Base-by-base conservation (phyloP, 2,329 filamentous ascomycete genomes). In the Colletotrichum liriopes region DNA sequence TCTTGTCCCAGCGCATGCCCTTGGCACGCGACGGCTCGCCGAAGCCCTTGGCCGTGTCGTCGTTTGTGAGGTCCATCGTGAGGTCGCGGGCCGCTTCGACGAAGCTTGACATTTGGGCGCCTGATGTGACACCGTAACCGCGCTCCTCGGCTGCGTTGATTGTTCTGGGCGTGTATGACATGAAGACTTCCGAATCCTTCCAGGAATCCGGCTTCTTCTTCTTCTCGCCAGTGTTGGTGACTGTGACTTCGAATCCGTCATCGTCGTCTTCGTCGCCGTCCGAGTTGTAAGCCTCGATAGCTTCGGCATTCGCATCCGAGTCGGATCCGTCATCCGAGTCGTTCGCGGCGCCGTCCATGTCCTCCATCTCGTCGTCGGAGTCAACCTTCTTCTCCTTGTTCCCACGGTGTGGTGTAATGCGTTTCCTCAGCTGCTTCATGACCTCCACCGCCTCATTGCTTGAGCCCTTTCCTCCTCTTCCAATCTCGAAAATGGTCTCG, bases 401-500 rank as follows among this genome's bases (percentile, higher is more conserved):
- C 49, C 85, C 82, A 20, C 85, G 83, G 51, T 85, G 77, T 56
- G 87, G 91, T 65, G 88, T 92, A 72, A 93, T 94, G 80, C 88
- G 92, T 80, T 89, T 89, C 78, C 92, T 89, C 78, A 93, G 88
- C 59, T 91, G 88, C 77, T 91, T 91, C 90, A 96, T 94, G 41
- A 96, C 86, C 73, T 94, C 92, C 2, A 92, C 93, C 8, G 93
- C 92, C 78, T 93, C 91, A 60, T 84, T 86, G 47, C 86, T 86
- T 2, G 86, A 87, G 2, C 82, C 87, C 75, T 93, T 92, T 49
- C 91, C 93, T 73, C 92, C 89, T 76, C 92, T 91, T 8, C 93
- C 93, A 74, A 98, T 92, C 82, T 99, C 96, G 77, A 99, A 99
- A n/a, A 99, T 94, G 0, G 96, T 98, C 82, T 99, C 96, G 54